Base-by-base conservation (phyloP, 148 eudicot species). In the Agrostemma githago region DNA sequence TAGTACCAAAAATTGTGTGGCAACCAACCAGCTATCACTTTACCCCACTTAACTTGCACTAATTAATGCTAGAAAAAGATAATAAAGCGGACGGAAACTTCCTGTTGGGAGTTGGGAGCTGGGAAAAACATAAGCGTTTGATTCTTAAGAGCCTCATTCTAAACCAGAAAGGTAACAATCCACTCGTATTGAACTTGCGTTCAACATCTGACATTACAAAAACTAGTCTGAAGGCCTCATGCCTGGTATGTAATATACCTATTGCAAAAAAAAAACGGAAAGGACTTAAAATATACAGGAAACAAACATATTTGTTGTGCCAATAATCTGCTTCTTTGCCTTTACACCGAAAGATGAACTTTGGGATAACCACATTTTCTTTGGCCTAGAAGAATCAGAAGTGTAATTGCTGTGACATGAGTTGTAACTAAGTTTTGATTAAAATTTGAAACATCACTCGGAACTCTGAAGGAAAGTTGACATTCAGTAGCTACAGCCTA, bases 361-460 rank as follows among this genome's bases (percentile, higher is more conserved):
- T 41, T 62, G 41, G 66, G 66, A 62, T 37, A 37, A 62, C 40
- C n/a, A 9, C 12, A 58, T 62, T 62, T 62, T 62, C 66, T 62
- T 62, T 0, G n/a, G 66, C 66, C 66, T 62, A 62, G n/a, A 62
- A 37, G 12, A 21, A 21, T 62, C 26, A 4, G 20, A 17, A 14
- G 39, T 17, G 1, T 17, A 6, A 46, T 6, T 6, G 2, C 7
- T 48, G 34, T 20, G 21, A 6, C 6, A 62, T 62, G 26, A 9
- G 5, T 7, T 57, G 16, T 57, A 17, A 57, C 15, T 11, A 57
- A 62, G 34, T 34, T 64, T 34, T 64, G 43, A 64, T 43, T 43
- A 64, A 5, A 64, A 38, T 37, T 64, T 11, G 38, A 62, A 62
- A 62, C 66, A 62, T 62, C 26, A 26, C 40, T 62, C 38, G 21